These are phyloP conservation scores for Patellifolia procumbens DNA, from an alignment of 179 eudicot species.

Conservation along the genomic window DNA sequence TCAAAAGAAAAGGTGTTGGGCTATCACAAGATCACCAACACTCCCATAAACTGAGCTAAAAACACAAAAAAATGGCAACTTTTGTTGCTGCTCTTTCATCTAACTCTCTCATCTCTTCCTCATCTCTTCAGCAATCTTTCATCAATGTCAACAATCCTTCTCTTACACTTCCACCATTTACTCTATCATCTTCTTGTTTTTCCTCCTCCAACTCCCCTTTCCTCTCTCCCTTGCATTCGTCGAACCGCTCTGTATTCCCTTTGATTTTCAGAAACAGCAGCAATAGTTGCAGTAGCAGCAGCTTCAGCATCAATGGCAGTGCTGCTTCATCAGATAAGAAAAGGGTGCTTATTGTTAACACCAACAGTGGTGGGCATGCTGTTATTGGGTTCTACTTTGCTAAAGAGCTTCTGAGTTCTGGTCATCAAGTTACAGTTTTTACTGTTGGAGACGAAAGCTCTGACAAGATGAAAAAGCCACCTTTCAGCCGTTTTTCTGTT, in stretches of 20 bases:
- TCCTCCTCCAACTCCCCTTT: slow-evolving; percentile 35
- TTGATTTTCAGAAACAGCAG: slow-evolving; percentile 15
- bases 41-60: background rate
- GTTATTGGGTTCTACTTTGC: slow-evolving; percentile 94
- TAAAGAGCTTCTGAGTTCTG: slow-evolving; percentile 73
- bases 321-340: slow-evolving; percentile 58
- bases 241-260: slow-evolving; percentile 25
- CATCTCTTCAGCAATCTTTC: slow-evolving; percentile 31
- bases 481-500: slow-evolving; percentile 85
- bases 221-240: slow-evolving; percentile 32
- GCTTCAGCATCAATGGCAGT: slow-evolving; percentile 30
- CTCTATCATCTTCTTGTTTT: slow-evolving; percentile 31
- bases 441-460: slow-evolving; percentile 91
- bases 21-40: slow-evolving; percentile 16
- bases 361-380: slow-evolving; percentile 92
- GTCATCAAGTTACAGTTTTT: slow-evolving; percentile 78
- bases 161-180: slow-evolving; percentile 21
- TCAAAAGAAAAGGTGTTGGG: background rate
- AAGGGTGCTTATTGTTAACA: slow-evolving; percentile 73
- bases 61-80: slow-evolving; percentile 31
- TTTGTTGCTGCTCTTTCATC: slow-evolving; percentile 30
- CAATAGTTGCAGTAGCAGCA: slow-evolving; percentile 1
- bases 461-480: slow-evolving; percentile 97
- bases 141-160: slow-evolving; percentile 19
- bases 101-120: slow-evolving; percentile 27